Conservation (phyloP, 176 grass and related monocot species). For the barley (Hordeum vulgare) region MorexV3_pseudomolecules_assembly NC_058518.1:6752677-6753176, state of each 20-base stretch:
- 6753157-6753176: too few relatives aligned
- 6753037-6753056: too few relatives aligned
- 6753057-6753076: too few relatives aligned
- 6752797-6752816: neutral
- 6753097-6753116: too few relatives aligned
- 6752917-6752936: neutral
- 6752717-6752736: neutral
- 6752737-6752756: neutral
- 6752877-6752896: neutral
- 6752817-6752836: neutral
- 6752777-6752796: neutral
- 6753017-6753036: too few relatives aligned
- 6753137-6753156: too few relatives aligned
- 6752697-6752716: neutral
- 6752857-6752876: neutral
- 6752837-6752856: slow-evolving; percentile 25
- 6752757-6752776: neutral
- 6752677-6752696: neutral
- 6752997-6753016: too few relatives aligned
- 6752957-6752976: too few relatives aligned
- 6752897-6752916: neutral
- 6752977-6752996: too few relatives aligned
- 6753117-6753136: too few relatives aligned
- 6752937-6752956: neutral
- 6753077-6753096: too few relatives aligned